Base-by-base conservation (phyloP, 73 alveolate species). In the Paramecium bursaria region DNA sequence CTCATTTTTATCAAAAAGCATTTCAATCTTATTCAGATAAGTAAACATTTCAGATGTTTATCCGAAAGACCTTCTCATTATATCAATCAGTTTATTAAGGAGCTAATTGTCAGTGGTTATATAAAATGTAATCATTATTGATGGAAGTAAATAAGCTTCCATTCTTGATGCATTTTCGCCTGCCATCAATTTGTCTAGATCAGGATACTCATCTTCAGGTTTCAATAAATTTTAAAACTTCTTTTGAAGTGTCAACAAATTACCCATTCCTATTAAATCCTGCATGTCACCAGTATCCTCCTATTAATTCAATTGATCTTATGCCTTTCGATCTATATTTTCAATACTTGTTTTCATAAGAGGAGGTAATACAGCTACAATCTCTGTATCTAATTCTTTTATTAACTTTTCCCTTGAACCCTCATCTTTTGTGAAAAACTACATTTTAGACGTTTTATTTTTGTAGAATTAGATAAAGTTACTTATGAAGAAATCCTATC, bases 1-100 rank as follows among this genome's bases (percentile, higher is more conserved):
- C 42, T 79, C 89, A 7, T 46, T 73, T 60, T 79, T 29, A 55
- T 79, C 89, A 53, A 79, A 79, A 15, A 79, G 31, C 13, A 79
- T 49, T 55, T 79, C 89, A 9, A 79, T 48, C 14, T 73, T 52
- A 35, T 79, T 53, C 14, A 79, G 25, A 15, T 79, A 54, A 42
- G 51, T 49, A 44, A 79, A 53, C 51, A 79, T 27, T 52, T 53
- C 76, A 19, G 51, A 53, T 6, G 50, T 57, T 27, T 79, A 39
- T n/a, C 52, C 31, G 14, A 52, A 79, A 21, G 73, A 79, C 9
- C 76, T 79, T 79, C 89, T 79, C 61, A 79, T 44, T 39, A 79
- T 49, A 35, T 79, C 89, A 54, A 79, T 79, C 10, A 79, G 30
- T 54, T 79, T 57, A 42, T 79, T 73, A n/a, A 53, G 50, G 26